Base-by-base conservation (phyloP, 1,284 basidiomycete genomes). In the Rhodotorula sp. region DNA sequence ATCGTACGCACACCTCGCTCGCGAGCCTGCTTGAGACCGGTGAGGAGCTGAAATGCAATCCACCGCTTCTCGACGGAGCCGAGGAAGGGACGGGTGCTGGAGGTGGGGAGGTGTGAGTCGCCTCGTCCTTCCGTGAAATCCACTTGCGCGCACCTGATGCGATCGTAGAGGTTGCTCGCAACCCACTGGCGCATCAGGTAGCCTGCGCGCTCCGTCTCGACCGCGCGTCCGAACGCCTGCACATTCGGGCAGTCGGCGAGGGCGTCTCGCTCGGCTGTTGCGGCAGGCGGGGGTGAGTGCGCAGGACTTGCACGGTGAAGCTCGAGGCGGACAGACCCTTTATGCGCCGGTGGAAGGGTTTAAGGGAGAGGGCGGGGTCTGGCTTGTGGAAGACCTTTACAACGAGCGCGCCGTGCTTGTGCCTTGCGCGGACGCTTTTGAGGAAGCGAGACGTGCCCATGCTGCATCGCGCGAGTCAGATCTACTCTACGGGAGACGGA, bases 141-240 rank as follows among this genome's bases (percentile, higher is more conserved):
- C 21, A 13, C 10, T 12, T 6, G 21, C 3, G 82, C 88, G 72
- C 74, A 94, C 94, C 94, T 97, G 80, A 99, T 97, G 59, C 96
- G 88, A 82, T 99, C 97, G 81, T 99, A 99, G 15, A 99, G 85
- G 79, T 91, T 98, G 78, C 91, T 95, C 10, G 93, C 91, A 21
- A 94, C 85, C 92, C 93, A 99, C 81, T 98, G 96, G 37, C 96
- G 85, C 69, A 98, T 89, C 51, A 98, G 87, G 81, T 97, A 99
- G 0, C 93, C 97, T 15, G 95, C 96, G 80, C 91, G 93, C 74
- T 98, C 96, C 0, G 95, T 97, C 83, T 99, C 97, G 25, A 94
- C 87, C 71, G 96, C 94, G 0, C 89, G 86, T 77, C 96, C 92
- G 79, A 96, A 97, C 55, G 89, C 90, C 80, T 96, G 91, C 17